Percentiles rank a stretch among this genome's conserved stretches.
Evolutionary conservation across 768 basidiomycete genomes (phyloP).

Genomic region (Leccinum variicolor): DNA sequence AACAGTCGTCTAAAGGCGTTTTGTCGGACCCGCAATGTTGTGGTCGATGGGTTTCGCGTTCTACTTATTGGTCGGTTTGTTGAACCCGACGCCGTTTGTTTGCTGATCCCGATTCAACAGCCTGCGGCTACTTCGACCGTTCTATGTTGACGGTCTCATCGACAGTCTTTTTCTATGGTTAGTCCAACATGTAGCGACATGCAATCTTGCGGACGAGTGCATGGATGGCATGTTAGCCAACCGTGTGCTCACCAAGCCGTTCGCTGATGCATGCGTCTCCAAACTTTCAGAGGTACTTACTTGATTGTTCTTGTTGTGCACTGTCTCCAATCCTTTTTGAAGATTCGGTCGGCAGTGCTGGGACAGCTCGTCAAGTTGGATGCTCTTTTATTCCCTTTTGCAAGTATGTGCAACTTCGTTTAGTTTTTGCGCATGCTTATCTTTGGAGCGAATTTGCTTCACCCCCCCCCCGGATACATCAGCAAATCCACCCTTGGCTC

Average conservation of each 20-base stretch:
- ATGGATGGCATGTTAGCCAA: conserved; percentile 62
- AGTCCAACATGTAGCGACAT: conserved; percentile 67
- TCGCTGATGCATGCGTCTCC: conserved; percentile 66
- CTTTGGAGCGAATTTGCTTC: conserved; percentile 60
- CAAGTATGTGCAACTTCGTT: conserved; percentile 44
- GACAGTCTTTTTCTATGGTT: conserved; percentile 79
- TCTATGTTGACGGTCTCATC: conserved; percentile 80
- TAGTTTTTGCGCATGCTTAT: not conserved
- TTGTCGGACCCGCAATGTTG: conserved; percentile 67
- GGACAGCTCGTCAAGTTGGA: conserved; percentile 55
- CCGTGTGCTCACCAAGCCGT: conserved; percentile 65
- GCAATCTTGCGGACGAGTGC: conserved; percentile 84
- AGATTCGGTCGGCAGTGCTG: conserved; percentile 58
- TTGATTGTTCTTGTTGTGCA: not conserved
- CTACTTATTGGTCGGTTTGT: conserved; percentile 63
- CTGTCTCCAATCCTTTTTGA: conserved; percentile 1
- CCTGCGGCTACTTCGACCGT: conserved; percentile 66
- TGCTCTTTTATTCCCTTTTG: conserved; percentile 49
- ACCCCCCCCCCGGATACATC: conserved; percentile 61
- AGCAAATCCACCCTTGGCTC: too few species aligned
- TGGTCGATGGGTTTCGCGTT: conserved; percentile 75
- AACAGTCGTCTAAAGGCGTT: conserved; percentile 80
- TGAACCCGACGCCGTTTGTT: not conserved
- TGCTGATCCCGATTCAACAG: conserved; percentile 35
- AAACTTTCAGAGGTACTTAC: conserved; percentile 61